phyloP scores from a whole-genome alignment of 2,329 filamentous ascomycete genomes.

The Diaporthe sp. region DNA sequence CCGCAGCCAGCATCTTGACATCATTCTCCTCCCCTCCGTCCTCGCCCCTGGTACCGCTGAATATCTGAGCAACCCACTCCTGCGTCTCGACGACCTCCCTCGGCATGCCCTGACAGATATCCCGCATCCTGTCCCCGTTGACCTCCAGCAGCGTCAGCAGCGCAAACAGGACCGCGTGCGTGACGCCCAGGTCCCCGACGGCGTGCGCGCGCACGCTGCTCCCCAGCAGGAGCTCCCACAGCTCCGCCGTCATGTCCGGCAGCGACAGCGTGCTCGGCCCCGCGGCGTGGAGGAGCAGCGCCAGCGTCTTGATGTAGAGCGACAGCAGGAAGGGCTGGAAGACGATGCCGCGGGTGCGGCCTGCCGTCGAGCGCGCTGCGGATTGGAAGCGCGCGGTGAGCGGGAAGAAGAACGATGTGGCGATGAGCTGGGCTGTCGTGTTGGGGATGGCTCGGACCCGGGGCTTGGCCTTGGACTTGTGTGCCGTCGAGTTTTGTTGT shows the following conservation, averaged over 20 bases:
- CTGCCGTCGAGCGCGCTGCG: slow-evolving; percentile 60
- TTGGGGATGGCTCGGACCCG: slow-evolving; percentile 76
- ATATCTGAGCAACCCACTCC: slow-evolving; percentile 86
- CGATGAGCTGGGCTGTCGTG: slow-evolving; percentile 82
- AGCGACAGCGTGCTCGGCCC: slow-evolving; percentile 84
- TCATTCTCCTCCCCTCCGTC: slow-evolving; percentile 79
- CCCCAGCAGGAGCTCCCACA: slow-evolving; percentile 83
- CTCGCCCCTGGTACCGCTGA: slow-evolving; percentile 70
- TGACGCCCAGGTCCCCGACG: slow-evolving; percentile 74
- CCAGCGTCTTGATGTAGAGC: slow-evolving; percentile 88
- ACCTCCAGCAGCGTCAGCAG: slow-evolving; percentile 86
- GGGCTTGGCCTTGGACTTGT: slow-evolving; percentile 52
- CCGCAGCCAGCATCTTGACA: slow-evolving; percentile 83
- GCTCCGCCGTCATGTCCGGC: slow-evolving; percentile 84
- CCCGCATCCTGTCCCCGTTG: slow-evolving; percentile 79
- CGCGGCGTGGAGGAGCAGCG: slow-evolving; percentile 84
- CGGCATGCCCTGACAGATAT: slow-evolving; percentile 80
- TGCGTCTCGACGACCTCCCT: slow-evolving; percentile 87
- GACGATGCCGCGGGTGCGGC: slow-evolving; percentile 70
- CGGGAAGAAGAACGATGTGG: slow-evolving; percentile 86
- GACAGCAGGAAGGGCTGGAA: slow-evolving; percentile 82
- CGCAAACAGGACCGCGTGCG: slow-evolving; percentile 82
- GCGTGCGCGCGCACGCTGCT: slow-evolving; percentile 71
- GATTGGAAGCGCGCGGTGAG: slow-evolving; percentile 85
- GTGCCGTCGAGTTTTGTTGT: slow-evolving; percentile 60